These are phyloP conservation scores for Gynostemma pentaphyllum DNA, from an alignment of 306 rosid genomes.

Conservation along the genomic window DNA sequence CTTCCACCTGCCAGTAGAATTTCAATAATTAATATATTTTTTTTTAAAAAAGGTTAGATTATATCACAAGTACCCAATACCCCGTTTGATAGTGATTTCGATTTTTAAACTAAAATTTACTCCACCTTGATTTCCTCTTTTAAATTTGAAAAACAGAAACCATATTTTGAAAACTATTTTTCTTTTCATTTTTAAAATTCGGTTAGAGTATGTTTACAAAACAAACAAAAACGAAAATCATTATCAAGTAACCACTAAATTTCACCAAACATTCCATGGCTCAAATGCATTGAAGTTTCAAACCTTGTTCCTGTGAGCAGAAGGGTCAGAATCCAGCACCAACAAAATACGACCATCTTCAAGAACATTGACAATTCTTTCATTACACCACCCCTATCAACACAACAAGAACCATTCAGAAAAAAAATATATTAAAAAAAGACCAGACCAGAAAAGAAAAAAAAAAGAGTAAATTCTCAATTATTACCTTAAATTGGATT, in stretches of 20 bases:
- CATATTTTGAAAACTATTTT: too few relatives aligned
- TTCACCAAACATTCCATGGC: not conserved
- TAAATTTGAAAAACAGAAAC: too few relatives aligned
- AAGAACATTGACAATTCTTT: conserved; percentile 27
- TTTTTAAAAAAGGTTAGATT: not conserved
- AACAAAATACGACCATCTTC: conserved; percentile 35
- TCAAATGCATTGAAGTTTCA: not conserved
- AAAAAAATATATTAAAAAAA: too few relatives aligned
- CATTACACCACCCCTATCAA: conserved; percentile 58
- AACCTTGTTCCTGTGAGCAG: conserved; percentile 56
- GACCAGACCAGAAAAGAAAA: conserved; percentile 6
- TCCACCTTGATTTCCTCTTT: too few relatives aligned
- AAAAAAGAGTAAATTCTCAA: not conserved
- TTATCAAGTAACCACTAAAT: too few relatives aligned
- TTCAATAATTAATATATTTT: not conserved
- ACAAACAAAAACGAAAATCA: too few relatives aligned
- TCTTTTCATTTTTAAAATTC: too few relatives aligned
- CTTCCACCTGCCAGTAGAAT: conserved; percentile 36
- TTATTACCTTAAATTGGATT: conserved; percentile 49
- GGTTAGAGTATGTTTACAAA: too few relatives aligned
- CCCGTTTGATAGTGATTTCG: too few relatives aligned
- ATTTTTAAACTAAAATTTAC: too few relatives aligned
- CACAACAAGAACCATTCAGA: not conserved
- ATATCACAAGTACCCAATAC: too few relatives aligned
- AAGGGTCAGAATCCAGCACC: conserved; percentile 44